These are phyloP conservation scores for Gilbertella persicaria DNA, from an alignment of 371 early-diverging fungal genomes.

Conservation along the genomic window DNA sequence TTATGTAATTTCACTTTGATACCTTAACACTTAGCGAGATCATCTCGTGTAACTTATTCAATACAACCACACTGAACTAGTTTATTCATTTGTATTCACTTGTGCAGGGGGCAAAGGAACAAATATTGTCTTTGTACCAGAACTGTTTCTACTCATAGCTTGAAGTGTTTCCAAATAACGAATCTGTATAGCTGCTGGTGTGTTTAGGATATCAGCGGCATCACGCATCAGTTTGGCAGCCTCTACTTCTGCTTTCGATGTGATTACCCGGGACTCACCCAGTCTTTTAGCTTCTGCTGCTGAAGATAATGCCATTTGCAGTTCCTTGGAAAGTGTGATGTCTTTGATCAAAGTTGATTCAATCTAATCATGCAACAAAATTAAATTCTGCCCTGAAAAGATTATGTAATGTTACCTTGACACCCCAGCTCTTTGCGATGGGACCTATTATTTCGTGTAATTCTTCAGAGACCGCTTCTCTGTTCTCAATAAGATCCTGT, in stretches of 20 bases:
- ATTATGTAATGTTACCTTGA: constrained; percentile 43
- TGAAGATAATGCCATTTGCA: constrained; percentile 81
- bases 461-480: constrained; percentile 83
- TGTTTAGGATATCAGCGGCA: constrained; percentile 76
- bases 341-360: constrained; percentile 89
- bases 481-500: constrained; percentile 84
- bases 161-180: constrained; percentile 83
- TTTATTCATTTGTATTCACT: not conserved
- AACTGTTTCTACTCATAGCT: constrained; percentile 1
- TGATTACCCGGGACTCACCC: constrained; percentile 89
- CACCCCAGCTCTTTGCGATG: constrained; percentile 67
- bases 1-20: too few relatives aligned
- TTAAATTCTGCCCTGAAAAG: not conserved
- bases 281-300: constrained; percentile 89
- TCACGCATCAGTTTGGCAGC: constrained; percentile 92
- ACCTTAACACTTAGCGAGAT: too few relatives aligned
- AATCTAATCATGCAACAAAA: constrained; percentile 32
- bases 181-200: constrained; percentile 83
- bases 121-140: constrained; percentile 2
- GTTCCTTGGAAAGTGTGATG: constrained; percentile 66
- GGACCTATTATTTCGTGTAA: constrained; percentile 72
- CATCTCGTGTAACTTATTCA: too few relatives aligned
- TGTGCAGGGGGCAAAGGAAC: constrained; percentile 1
- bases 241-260: constrained; percentile 90
- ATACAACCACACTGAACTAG: too few relatives aligned